phyloP scores from a whole-genome alignment of 2,329 filamentous ascomycete species.

The Scedosporium boydii region DNA sequence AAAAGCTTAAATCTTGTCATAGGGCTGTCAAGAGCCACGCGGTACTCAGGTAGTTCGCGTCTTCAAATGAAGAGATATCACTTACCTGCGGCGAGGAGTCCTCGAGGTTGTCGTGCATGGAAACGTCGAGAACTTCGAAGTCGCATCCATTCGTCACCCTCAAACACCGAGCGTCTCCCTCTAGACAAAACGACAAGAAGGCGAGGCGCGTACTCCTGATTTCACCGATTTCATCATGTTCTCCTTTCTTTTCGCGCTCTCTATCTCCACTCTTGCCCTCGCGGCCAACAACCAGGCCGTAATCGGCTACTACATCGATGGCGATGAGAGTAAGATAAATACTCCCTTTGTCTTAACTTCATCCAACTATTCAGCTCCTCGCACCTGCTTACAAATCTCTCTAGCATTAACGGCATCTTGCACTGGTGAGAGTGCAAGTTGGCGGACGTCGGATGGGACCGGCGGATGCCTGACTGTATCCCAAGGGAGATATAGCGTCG shows the following conservation, averaged over 20 bases:
- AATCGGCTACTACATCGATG: neutral
- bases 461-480: neutral
- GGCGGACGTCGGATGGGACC: neutral
- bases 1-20: too few relatives aligned
- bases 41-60: neutral
- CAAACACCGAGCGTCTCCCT: too few relatives aligned
- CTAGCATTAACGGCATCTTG: neutral
- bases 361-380: neutral
- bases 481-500: neutral
- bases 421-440: neutral
- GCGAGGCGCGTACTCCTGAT: too few relatives aligned
- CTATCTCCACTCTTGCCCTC: neutral
- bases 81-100: neutral
- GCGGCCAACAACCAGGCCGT: neutral
- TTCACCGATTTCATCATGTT: too few relatives aligned
- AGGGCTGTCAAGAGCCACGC: too few relatives aligned
- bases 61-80: neutral
- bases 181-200: too few relatives aligned
- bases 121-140: too few relatives aligned
- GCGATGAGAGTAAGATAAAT: neutral
- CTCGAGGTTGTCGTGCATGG: too few relatives aligned
- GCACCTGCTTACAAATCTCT: neutral
- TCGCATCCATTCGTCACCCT: too few relatives aligned
- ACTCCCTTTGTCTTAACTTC: neutral
- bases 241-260: too few relatives aligned